Conservation (phyloP, 495 filamentous ascomycete species). For the Mycothermus thermophilus region DNA sequence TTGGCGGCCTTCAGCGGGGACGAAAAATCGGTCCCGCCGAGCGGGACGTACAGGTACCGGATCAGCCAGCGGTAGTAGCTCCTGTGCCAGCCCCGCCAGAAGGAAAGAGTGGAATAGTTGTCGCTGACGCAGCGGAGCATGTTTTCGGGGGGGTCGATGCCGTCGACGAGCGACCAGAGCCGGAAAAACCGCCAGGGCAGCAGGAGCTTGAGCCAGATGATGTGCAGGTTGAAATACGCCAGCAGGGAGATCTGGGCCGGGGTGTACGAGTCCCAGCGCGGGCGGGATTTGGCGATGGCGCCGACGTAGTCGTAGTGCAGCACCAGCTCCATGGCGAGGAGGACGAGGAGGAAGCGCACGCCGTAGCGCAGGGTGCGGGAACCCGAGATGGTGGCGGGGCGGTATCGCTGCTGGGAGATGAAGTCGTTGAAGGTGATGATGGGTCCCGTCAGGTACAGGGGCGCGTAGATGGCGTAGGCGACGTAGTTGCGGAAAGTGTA, state of each 20-base stretch:
- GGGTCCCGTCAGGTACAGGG: conserved; percentile 82
- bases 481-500: conserved; percentile 75
- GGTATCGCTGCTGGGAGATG: conserved; percentile 67
- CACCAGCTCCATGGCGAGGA: conserved; percentile 86
- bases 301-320: conserved; percentile 90
- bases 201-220: conserved; percentile 96
- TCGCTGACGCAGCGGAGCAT: conserved; percentile 95
- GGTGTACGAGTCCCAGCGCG: conserved; percentile 69
- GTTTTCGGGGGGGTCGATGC: conserved; percentile 92
- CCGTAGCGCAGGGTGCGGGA: conserved; percentile 62
- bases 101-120: conserved; percentile 82
- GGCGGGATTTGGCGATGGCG: conserved; percentile 73
- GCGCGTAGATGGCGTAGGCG: conserved; percentile 79
- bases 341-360: conserved; percentile 62
- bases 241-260: conserved; percentile 82
- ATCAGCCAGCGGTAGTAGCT: conserved; percentile 89
- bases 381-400: conserved; percentile 48
- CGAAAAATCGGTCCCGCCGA: conserved; percentile 54
- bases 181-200: conserved; percentile 97
- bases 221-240: conserved; percentile 90
- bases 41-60: conserved; percentile 85
- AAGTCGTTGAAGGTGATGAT: conserved; percentile 98
- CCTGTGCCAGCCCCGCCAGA: conserved; percentile 95
- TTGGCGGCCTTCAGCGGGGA: conserved; percentile 22
- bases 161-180: conserved; percentile 79